These are phyloP conservation scores for Arthrinium phaeospermum DNA, from an alignment of 2,329 filamentous ascomycete species.

Conservation along the genomic window DNA sequence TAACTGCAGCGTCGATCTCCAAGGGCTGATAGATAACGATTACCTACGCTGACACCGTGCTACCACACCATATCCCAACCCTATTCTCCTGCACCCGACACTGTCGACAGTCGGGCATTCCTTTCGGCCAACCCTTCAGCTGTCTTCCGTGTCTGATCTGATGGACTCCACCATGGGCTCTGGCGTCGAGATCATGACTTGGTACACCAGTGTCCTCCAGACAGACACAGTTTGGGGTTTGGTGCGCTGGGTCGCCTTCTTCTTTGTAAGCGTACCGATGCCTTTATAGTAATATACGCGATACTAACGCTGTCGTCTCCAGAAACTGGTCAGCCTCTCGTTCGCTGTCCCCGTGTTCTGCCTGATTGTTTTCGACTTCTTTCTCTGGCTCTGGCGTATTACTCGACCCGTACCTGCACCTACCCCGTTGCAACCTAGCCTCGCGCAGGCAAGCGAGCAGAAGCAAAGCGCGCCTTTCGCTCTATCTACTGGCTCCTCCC, in stretches of 20 bases:
- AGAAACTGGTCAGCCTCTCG: constrained; percentile 46
- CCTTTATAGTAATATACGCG: background rate
- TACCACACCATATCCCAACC: background rate
- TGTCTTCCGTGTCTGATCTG: background rate
- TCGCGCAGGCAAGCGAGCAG: constrained; percentile 20
- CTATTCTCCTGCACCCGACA: background rate
- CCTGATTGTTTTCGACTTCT: constrained; percentile 57
- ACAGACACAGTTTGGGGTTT: constrained; percentile 33
- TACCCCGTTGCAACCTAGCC: constrained; percentile 29
- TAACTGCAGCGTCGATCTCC: constrained; percentile 7
- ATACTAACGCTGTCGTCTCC: background rate
- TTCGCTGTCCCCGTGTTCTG: constrained; percentile 53
- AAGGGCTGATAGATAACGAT: constrained; percentile 2
- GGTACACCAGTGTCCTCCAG: constrained; percentile 31
- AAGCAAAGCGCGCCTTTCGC: constrained; percentile 22
- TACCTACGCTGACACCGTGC: background rate
- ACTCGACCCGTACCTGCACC: constrained; percentile 31
- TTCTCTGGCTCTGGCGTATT: constrained; percentile 59
- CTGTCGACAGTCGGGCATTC: background rate
- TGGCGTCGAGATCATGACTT: constrained; percentile 27
- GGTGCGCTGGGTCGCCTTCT: constrained; percentile 40
- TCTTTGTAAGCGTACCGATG: constrained; percentile 32
- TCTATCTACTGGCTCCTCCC: constrained; percentile 13
- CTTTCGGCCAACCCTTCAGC: background rate
- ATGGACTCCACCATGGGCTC: constrained; percentile 14